These are phyloP conservation scores for Solanum sitiens DNA, from an alignment of 257 asterid species.

Conservation along the genomic window DNA sequence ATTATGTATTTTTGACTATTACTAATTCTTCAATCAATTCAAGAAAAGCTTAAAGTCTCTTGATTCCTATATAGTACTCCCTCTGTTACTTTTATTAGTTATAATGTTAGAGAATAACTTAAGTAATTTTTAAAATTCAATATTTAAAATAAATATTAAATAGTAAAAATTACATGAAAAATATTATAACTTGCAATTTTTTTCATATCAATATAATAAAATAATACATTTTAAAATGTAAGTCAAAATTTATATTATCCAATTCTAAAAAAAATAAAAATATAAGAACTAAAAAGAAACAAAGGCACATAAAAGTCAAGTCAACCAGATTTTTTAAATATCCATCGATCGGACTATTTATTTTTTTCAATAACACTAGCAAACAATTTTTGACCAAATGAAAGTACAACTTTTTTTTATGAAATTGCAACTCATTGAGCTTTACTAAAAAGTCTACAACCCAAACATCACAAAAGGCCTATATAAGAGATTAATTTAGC, in stretches of 20 bases:
- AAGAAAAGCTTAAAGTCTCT: neutral
- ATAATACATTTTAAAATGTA: neutral
- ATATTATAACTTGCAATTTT: no score
- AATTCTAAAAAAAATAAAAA: rapidly evolving
- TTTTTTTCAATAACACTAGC: neutral
- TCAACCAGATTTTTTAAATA: neutral
- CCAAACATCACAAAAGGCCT: neutral
- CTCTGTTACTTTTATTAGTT: no score
- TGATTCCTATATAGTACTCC: neutral
- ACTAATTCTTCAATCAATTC: neutral
- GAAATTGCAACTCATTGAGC: neutral
- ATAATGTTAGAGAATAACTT: no score
- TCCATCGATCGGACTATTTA: neutral
- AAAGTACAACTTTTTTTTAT: neutral
- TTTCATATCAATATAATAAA: neutral
- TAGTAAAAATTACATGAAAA: no score
- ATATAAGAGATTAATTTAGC: neutral
- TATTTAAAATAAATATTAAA: no score
- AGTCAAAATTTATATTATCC: rapidly evolving
- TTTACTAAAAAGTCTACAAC: neutral
- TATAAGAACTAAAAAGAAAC: no score
- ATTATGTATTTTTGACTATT: no score
- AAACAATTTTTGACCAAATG: neutral
- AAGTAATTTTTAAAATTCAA: no score
- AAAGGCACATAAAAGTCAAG: neutral